Conservation (phyloP, 192 early-diverging fungal species). For the Umbelopsis isabellina region DNA sequence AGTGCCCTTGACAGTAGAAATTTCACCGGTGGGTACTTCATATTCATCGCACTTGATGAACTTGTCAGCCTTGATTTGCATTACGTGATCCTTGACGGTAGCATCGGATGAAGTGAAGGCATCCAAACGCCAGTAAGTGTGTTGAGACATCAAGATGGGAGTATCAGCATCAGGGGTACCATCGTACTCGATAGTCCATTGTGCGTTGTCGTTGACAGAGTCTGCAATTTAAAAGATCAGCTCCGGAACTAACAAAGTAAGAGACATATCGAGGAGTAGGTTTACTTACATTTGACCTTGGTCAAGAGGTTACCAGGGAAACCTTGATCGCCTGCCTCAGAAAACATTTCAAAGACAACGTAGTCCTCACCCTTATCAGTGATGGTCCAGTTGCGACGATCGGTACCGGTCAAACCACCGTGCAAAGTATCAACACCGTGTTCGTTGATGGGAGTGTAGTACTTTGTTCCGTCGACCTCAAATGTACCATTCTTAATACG, state of each 20-base stretch:
- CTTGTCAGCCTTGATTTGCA: conserved; percentile 19
- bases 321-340: conserved; percentile 10
- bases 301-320: conserved; percentile 22
- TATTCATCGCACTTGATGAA: conserved; percentile 16
- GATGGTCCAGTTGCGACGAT: conserved; percentile 21
- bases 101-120: conserved; percentile 4
- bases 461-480: background rate
- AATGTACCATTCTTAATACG: conserved; percentile 22
- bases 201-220: conserved; percentile 4
- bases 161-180: conserved; percentile 7
- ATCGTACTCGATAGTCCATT: conserved; percentile 18
- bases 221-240: background rate
- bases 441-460: conserved; percentile 20
- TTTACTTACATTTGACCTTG: conserved; percentile 1
- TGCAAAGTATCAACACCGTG: conserved; percentile 14
- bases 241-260: background rate
- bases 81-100: conserved; percentile 5
- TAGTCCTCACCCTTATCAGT: conserved; percentile 9
- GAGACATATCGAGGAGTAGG: background rate
- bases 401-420: conserved; percentile 17
- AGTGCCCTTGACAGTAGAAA: background rate
- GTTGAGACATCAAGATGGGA: conserved; percentile 21
- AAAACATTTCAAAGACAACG: background rate
- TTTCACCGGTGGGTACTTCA: conserved; percentile 12
- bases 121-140: conserved; percentile 18